Evolutionary conservation across 2,329 filamentous ascomycete species (phyloP), one percentile per base, ranked within the genome.

Genomic region (Geoglossum cookeanum): DNA sequence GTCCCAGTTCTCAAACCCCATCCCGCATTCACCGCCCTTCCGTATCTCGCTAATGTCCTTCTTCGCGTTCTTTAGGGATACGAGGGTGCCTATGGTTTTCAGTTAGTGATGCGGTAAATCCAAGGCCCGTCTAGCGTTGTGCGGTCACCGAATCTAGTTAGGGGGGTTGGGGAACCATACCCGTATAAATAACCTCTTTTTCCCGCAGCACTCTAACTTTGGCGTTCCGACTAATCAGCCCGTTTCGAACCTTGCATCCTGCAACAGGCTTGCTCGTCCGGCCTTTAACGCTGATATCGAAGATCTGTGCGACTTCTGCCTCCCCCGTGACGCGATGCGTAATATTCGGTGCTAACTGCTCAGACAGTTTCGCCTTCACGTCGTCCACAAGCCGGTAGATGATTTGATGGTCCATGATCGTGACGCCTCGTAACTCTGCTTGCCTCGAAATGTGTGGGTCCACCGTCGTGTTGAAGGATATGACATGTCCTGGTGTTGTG

Each of bases 1-100:
- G 53, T 84, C 76, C 81, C 88, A 98, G 35, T 75, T 78, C 2
- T 84, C 81, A 65, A 98, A 91, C 56, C 80, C 82, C 62, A 98
- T 83, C 62, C 92, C 92, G 65, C 92, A 98, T 70, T 98, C 92
- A n/a, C 78, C 80, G 59, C 89, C 90, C 71, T 94, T 97, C 64
- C 81, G 82, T 81, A 94, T 92, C 66, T 95, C 87, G 51, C 75
- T 74, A 33, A 92, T 86, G 62, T 96, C 87, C 68, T 94, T 94
- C 76, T 97, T 96, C 68, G 85, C 81, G 65, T 94, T 86, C 72
- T 92, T 96, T 59, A 98, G 79, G 1, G 87, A 87, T 17, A 80
- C 77, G 48, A 97, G 79, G 55, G 77, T 77, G 62, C 90, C 91
- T 95, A 59, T 32, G 58, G 27, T 35, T 0, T 0, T 45, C 58